Percentiles rank a stretch among this genome's conserved stretches.
These are phyloP conservation scores for Hypoxylon rickii DNA, from an alignment of 495 filamentous ascomycete genomes.

Conservation along the genomic window DNA sequence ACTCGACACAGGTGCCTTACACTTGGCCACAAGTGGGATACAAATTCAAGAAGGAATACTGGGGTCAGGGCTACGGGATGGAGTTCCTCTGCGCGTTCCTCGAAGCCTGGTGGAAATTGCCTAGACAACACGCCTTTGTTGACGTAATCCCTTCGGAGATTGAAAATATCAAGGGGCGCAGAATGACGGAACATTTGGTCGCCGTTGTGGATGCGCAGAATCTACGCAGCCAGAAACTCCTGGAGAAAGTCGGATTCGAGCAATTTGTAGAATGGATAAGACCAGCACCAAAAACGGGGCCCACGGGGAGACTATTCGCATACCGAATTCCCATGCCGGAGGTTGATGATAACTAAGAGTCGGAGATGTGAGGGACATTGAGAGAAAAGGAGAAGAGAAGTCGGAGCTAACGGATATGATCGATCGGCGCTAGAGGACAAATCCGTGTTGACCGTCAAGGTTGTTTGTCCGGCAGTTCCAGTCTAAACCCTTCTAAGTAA, in stretches of 20 bases:
- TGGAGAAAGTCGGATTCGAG: slow-evolving; percentile 18
- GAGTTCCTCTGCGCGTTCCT: slow-evolving; percentile 52
- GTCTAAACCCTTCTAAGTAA: too few relatives aligned
- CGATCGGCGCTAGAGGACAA: too few relatives aligned
- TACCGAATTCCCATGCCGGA: neutral
- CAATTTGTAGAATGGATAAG: slow-evolving; percentile 16
- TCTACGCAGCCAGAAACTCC: slow-evolving; percentile 11
- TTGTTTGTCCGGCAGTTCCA: too few relatives aligned
- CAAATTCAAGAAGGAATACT: slow-evolving; percentile 48
- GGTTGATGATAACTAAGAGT: neutral
- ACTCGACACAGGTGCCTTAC: slow-evolving; percentile 14
- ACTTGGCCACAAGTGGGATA: slow-evolving; percentile 58
- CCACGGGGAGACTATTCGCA: slow-evolving; percentile 9
- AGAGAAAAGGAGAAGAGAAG: neutral
- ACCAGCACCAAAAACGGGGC: slow-evolving; percentile 2
- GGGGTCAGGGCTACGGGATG: slow-evolving; percentile 52
- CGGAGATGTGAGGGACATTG: neutral
- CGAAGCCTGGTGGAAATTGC: slow-evolving; percentile 43
- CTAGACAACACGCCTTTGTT: slow-evolving; percentile 20
- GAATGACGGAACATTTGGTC: slow-evolving; percentile 11
- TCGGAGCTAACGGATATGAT: too few relatives aligned
- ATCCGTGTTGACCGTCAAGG: too few relatives aligned
- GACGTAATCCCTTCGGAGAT: slow-evolving; percentile 4
- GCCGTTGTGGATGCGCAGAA: slow-evolving; percentile 7
- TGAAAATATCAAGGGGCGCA: neutral